phyloP scores from a whole-genome alignment of 148 eudicot species.

The Rhododendron simsii region DNA sequence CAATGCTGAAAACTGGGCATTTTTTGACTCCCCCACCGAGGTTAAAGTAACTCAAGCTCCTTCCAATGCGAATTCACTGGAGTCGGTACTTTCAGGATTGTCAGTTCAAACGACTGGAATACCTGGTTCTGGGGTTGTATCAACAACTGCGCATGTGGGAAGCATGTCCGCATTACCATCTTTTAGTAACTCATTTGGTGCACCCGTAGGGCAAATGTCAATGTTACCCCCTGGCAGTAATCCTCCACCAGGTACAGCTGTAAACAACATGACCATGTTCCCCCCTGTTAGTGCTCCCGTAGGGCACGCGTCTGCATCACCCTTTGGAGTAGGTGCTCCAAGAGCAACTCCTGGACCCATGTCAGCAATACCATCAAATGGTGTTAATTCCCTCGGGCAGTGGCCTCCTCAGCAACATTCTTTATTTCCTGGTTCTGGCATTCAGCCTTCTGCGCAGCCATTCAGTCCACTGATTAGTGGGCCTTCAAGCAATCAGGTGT shows the following conservation, averaged over 20 bases:
- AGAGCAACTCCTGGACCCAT: neutral
- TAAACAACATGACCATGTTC: constrained; percentile 13
- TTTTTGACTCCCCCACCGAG: constrained; percentile 57
- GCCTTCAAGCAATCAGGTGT: constrained; percentile 42
- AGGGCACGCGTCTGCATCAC: neutral
- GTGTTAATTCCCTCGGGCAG: constrained; percentile 28
- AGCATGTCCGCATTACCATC: constrained; percentile 32
- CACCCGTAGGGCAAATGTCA: constrained; percentile 26
- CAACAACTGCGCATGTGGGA: constrained; percentile 21
- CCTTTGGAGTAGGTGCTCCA: constrained; percentile 23
- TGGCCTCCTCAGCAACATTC: constrained; percentile 58
- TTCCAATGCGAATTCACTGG: constrained; percentile 43
- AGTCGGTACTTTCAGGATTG: constrained; percentile 50
- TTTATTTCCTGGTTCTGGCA: constrained; percentile 24
- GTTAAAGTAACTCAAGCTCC: constrained; percentile 47
- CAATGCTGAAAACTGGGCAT: constrained; percentile 76
- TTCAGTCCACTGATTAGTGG: constrained; percentile 25
- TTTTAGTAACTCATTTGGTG: constrained; percentile 24
- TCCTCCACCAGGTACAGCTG: constrained; percentile 16
- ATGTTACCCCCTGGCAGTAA: constrained; percentile 19
- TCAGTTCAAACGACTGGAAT: constrained; percentile 35
- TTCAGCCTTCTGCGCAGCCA: constrained; percentile 33
- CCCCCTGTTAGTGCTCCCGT: constrained; percentile 32
- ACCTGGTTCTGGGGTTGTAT: constrained; percentile 13
- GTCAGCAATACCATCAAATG: neutral